Evolutionary conservation across 306 rosid genomes (phyloP), one percentile per base, ranked within the genome.

Genomic region (Gastrolobium villosum): DNA sequence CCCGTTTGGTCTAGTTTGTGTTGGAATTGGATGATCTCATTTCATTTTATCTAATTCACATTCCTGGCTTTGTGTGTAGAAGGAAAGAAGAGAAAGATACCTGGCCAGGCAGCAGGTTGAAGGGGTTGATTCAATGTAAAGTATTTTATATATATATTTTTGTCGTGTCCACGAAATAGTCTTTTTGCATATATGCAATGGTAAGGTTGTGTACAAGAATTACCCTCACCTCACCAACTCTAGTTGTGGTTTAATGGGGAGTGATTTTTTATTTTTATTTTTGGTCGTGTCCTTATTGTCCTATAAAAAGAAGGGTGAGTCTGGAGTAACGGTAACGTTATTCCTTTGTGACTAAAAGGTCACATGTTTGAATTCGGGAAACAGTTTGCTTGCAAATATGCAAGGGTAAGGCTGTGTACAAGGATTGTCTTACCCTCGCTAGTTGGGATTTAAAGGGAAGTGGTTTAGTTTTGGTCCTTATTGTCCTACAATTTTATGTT

Each of bases 1-100:
- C 14, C 45, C 50, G 53, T 41, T 46, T 80, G 60, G 0, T 39
- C 7, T 35, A 57, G 45, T 30, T 53, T 71, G 11, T 54, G 4
- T 6, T 73, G 34, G 5, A 73, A 32, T n/a, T 37, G 66, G 55
- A 57, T 43, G 41, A 20, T 67, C 45, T 39, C 44, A 34, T 67
- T 57, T 67, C n/a, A 46, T 72, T 50, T 48, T 15, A 41, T 43
- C 68, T 66, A 37, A 71, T 37, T 53, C 15, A 49, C 55, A 13
- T 30, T 49, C 40, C 13, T 56, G 53, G 13, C 52, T 75, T 76
- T 36, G 7, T 36, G 26, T 86, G 80, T 35, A 93, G 98, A 93
- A 93, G 87, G 95, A 91, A 78, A 86, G 98, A 70, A 84, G 97
- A 87, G 98, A 93, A 84, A 89, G 91, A 83, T 93, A 93, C 74